phyloP scores from a whole-genome alignment of 257 asterid species.

The Nicotiana otophora region DNA sequence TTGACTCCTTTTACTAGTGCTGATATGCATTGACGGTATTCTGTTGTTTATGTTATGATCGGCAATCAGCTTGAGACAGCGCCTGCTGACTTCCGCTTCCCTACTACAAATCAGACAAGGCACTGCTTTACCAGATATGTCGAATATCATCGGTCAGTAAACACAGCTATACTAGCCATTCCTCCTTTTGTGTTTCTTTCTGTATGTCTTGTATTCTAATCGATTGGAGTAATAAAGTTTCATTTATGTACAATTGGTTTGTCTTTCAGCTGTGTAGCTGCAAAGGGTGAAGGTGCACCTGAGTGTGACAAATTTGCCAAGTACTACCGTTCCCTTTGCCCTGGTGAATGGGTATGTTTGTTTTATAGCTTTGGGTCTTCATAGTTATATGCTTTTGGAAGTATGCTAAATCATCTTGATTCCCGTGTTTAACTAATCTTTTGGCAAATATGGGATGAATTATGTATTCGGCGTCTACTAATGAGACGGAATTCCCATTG shows the following conservation, averaged over 20 bases:
- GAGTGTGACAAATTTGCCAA: constrained; percentile 95
- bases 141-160: constrained; percentile 77
- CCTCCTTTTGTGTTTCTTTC: not conserved
- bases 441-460: not conserved
- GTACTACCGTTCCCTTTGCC: constrained; percentile 90
- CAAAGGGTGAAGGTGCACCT: constrained; percentile 85
- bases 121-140: constrained; percentile 95
- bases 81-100: constrained; percentile 96
- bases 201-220: not conserved
- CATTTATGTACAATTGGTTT: constrained; percentile 1
- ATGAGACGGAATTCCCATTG: not conserved
- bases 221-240: not conserved
- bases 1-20: not conserved
- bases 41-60: not conserved
- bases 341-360: constrained; percentile 88
- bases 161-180: not conserved
- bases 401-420: not conserved
- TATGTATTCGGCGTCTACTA: not conserved
- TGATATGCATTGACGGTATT: not conserved
- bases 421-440: not conserved
- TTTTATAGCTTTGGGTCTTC: not conserved
- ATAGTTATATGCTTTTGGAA: constrained; percentile 3
- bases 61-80: constrained; percentile 81
- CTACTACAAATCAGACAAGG: constrained; percentile 92
- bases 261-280: constrained; percentile 69